Evolutionary conservation across 2,329 filamentous ascomycete genomes (phyloP).

Genomic region (Talaromyces sp.): DNA sequence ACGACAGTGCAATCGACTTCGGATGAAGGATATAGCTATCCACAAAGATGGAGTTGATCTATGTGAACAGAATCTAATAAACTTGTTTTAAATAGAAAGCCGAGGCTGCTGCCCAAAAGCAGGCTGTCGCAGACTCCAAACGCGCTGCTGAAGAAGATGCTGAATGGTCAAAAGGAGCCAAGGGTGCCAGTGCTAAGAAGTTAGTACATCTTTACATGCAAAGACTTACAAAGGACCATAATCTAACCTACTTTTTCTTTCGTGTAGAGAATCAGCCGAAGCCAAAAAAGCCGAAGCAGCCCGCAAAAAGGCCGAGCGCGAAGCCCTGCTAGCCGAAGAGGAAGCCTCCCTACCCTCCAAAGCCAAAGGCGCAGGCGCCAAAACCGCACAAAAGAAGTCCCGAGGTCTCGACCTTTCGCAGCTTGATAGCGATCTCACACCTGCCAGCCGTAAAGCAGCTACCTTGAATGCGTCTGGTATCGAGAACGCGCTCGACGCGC

Average conservation of each 20-base stretch:
- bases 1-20: neutral
- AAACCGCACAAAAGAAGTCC: constrained; percentile 52
- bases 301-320: constrained; percentile 88
- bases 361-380: constrained; percentile 58
- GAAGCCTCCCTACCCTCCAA: constrained; percentile 63
- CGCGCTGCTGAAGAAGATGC: constrained; percentile 65
- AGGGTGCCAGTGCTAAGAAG: constrained; percentile 77
- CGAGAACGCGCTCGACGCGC: constrained; percentile 86
- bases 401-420: constrained; percentile 71
- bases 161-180: constrained; percentile 82
- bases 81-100: constrained; percentile 65
- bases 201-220: constrained; percentile 47
- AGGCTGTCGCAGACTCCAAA: constrained; percentile 66
- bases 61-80: neutral
- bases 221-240: neutral
- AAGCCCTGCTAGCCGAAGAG: constrained; percentile 77
- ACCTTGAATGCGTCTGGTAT: constrained; percentile 81
- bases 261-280: constrained; percentile 73
- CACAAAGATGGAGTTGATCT: no score
- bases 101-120: constrained; percentile 77
- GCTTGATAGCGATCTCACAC: constrained; percentile 57
- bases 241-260: neutral
- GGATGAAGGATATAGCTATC: neutral
- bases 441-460: constrained; percentile 44
- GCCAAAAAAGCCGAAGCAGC: constrained; percentile 78